Evolutionary conservation across 306 rosid genomes (phyloP).

Genomic region (Fagus sylvatica): DNA sequence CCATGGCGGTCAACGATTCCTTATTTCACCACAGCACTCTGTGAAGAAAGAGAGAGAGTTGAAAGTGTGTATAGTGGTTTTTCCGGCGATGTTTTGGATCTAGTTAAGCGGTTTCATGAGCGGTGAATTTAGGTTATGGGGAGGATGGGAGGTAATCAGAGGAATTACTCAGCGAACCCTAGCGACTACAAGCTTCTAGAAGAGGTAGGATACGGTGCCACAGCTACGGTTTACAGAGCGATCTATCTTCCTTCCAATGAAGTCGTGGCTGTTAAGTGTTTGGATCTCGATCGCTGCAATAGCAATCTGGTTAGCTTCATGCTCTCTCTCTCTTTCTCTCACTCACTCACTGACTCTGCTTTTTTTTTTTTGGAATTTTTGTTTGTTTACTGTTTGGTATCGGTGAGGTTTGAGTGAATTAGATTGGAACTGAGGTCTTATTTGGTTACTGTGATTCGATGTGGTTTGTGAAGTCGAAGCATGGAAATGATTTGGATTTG

Average conservation of each 20-base stretch:
- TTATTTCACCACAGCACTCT: slow-evolving; percentile 8
- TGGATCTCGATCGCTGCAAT: slow-evolving; percentile 99
- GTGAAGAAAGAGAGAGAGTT: too few relatives aligned
- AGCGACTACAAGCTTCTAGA: slow-evolving; percentile 86
- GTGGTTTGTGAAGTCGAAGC: neutral
- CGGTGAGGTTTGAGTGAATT: neutral
- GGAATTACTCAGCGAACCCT: slow-evolving; percentile 55
- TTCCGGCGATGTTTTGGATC: neutral
- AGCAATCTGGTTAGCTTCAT: slow-evolving; percentile 60
- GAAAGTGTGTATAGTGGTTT: neutral
- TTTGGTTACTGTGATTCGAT: slow-evolving; percentile 6
- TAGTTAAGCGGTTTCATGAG: neutral
- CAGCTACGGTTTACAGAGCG: slow-evolving; percentile 90
- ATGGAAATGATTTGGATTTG: neutral
- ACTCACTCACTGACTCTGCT: too few relatives aligned
- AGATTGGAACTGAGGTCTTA: neutral
- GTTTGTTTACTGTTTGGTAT: neutral
- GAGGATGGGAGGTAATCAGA: slow-evolving; percentile 52
- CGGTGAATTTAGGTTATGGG: slow-evolving; percentile 28
- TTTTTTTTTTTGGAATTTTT: neutral
- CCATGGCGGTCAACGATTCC: slow-evolving; percentile 60
- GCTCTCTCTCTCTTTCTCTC: neutral
- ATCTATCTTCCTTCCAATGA: slow-evolving; percentile 79
- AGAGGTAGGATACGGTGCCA: slow-evolving; percentile 95
- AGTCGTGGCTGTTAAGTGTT: slow-evolving; percentile 83